Conservation (phyloP, 1,284 basidiomycete genomes). For the Inonotus obliquus region DNA sequence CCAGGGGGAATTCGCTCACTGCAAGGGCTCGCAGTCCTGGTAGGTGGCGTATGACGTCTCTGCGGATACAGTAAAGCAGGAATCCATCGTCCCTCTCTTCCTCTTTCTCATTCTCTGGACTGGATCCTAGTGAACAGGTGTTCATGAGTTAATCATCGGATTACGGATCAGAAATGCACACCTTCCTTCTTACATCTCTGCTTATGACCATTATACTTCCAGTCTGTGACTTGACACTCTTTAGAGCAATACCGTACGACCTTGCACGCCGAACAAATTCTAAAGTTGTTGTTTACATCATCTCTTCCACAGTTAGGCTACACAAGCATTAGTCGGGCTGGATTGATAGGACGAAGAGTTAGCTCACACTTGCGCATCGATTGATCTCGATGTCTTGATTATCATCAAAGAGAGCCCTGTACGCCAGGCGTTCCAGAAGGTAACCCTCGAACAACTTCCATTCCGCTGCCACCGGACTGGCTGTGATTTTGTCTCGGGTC, state of each 20-base stretch:
- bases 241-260: constrained; percentile 4
- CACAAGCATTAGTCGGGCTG: not conserved
- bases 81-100: not conserved
- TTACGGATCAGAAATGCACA: not conserved
- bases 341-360: not conserved
- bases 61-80: constrained; percentile 4
- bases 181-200: constrained; percentile 4
- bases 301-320: constrained; percentile 1
- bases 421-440: constrained; percentile 1
- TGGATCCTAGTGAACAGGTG: not conserved
- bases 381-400: not conserved
- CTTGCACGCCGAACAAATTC: constrained; percentile 3
- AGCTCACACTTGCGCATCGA: constrained; percentile 3
- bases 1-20: not conserved
- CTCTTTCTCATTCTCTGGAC: too few species aligned
- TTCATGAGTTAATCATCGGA: not conserved
- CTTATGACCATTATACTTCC: constrained; percentile 7
- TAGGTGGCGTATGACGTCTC: constrained; percentile 7
- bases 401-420: not conserved
- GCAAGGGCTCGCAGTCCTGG: not conserved
- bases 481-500: not conserved
- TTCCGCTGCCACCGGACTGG: not conserved
- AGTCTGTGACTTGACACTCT: constrained; percentile 5
- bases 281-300: not conserved
- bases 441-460: constrained; percentile 3